Conservation (phyloP, 805 yeast species). For the Kluyveromyces aestuarii region DNA sequence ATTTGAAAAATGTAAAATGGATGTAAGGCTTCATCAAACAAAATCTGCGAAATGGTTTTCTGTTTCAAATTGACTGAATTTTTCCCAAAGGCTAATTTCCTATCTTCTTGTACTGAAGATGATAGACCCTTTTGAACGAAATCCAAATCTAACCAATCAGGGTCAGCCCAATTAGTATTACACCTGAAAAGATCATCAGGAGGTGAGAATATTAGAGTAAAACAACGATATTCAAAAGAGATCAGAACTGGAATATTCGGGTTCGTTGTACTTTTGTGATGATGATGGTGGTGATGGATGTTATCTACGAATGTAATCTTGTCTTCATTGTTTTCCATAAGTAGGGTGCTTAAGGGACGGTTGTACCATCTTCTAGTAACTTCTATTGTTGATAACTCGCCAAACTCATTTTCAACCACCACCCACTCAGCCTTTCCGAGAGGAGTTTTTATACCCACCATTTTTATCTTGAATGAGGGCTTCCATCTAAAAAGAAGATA, state of each 20-base stretch:
- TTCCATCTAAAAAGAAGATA: constrained; percentile 78
- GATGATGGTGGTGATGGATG: constrained; percentile 10
- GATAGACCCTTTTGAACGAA: constrained; percentile 57
- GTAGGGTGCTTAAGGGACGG: constrained; percentile 60
- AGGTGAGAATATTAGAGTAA: constrained; percentile 77
- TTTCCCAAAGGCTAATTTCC: constrained; percentile 65
- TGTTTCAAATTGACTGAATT: constrained; percentile 71
- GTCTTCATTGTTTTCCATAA: constrained; percentile 28
- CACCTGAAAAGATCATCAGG: constrained; percentile 77
- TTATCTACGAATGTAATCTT: constrained; percentile 12
- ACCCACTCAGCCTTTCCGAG: constrained; percentile 87
- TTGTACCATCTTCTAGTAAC: constrained; percentile 57
- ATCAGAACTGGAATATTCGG: constrained; percentile 56
- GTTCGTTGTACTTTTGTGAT: constrained; percentile 23
- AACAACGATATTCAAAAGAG: constrained; percentile 72
- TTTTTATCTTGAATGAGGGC: constrained; percentile 60
- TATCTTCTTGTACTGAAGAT: constrained; percentile 56
- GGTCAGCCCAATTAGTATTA: constrained; percentile 80
- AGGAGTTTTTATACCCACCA: constrained; percentile 57
- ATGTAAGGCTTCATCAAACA: constrained; percentile 83
- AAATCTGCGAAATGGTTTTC: constrained; percentile 52
- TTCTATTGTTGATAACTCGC: constrained; percentile 58
- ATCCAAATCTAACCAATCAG: constrained; percentile 57
- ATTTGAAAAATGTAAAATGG: constrained; percentile 95
- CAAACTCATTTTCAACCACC: constrained; percentile 88